A percentile compares a stretch with the other conserved stretches of the same genome.
Evolutionary conservation across 2,329 filamentous ascomycete species (phyloP).

Genomic region (Cylindrodendrum hubeiense): DNA sequence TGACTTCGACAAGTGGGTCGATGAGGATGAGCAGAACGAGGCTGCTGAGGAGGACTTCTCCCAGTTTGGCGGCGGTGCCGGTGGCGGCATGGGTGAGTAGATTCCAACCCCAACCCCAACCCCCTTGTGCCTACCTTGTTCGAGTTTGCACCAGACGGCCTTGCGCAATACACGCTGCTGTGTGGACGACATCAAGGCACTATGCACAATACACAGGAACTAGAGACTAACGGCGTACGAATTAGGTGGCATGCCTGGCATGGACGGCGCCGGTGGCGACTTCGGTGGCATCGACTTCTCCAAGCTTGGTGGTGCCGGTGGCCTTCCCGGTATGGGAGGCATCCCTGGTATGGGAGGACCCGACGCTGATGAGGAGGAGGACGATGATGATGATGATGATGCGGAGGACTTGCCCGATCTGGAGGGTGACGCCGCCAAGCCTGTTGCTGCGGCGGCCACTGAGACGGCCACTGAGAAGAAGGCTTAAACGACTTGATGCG

Average conservation of each 20-base stretch:
- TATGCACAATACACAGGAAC: constrained; percentile 7
- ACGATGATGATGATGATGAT: constrained; percentile 64
- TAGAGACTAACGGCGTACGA: background rate
- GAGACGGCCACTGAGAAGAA: constrained; percentile 55
- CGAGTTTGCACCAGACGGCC: background rate
- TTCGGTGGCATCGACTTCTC: constrained; percentile 94
- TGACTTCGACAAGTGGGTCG: constrained; percentile 99
- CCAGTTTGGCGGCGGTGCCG: constrained; percentile 72
- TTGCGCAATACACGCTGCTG: background rate
- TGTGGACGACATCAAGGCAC: background rate
- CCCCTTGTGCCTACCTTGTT: background rate
- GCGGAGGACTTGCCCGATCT: constrained; percentile 61
- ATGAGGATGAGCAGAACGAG: constrained; percentile 98
- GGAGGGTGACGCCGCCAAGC: constrained; percentile 64
- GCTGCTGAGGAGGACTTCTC: constrained; percentile 83
- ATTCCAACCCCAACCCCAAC: background rate
- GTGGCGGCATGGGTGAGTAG: constrained; percentile 73
- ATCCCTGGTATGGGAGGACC: background rate
- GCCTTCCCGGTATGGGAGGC: constrained; percentile 68
- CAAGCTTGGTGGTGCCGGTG: constrained; percentile 76
- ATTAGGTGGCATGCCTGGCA: constrained; percentile 67
- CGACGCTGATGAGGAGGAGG: constrained; percentile 52
- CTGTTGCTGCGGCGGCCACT: constrained; percentile 38
- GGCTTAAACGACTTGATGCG: constrained; percentile 45
- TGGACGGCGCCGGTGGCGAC: constrained; percentile 67